Evolutionary conservation across 2,329 filamentous ascomycete genomes (phyloP).

Genomic region (Alternaria incomplexa): DNA sequence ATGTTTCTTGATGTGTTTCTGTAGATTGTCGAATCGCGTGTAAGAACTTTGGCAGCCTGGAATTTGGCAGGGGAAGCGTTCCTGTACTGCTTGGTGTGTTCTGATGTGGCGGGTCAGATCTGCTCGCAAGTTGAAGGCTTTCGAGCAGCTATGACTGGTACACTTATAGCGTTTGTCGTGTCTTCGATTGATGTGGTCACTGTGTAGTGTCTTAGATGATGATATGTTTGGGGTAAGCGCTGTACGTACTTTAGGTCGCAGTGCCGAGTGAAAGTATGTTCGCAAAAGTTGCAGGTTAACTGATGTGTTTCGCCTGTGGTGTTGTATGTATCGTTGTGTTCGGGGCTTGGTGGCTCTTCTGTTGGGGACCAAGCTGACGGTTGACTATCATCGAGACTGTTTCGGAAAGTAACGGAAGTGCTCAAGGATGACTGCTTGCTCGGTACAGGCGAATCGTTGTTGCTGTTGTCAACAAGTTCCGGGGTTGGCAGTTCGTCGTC

Average conservation of each 20-base stretch:
- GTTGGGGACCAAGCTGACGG: accelerated
- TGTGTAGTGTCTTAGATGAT: too few relatives aligned
- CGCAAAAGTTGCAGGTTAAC: not conserved
- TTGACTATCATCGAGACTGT: not conserved
- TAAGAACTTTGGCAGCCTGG: not conserved
- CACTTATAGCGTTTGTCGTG: not conserved
- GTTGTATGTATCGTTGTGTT: not conserved
- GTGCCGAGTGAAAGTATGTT: accelerated
- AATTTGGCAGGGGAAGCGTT: not conserved
- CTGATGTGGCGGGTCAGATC: not conserved
- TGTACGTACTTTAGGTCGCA: not conserved
- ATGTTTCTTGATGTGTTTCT: not conserved
- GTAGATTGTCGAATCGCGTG: not conserved
- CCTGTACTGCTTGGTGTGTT: not conserved
- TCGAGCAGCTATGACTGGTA: accelerated
- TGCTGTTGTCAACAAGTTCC: too few relatives aligned
- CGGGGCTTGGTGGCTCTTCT: not conserved
- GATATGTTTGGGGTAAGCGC: too few relatives aligned
- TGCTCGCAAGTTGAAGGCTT: not conserved
- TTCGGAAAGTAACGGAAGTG: not conserved
- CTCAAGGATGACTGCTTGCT: not conserved
- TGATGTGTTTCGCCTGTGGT: not conserved
- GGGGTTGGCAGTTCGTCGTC: too few relatives aligned
- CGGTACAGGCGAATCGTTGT: not conserved
- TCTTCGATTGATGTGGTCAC: not conserved